Conservation (phyloP, 2,329 filamentous ascomycete species). For the Alternaria sp. region DNA sequence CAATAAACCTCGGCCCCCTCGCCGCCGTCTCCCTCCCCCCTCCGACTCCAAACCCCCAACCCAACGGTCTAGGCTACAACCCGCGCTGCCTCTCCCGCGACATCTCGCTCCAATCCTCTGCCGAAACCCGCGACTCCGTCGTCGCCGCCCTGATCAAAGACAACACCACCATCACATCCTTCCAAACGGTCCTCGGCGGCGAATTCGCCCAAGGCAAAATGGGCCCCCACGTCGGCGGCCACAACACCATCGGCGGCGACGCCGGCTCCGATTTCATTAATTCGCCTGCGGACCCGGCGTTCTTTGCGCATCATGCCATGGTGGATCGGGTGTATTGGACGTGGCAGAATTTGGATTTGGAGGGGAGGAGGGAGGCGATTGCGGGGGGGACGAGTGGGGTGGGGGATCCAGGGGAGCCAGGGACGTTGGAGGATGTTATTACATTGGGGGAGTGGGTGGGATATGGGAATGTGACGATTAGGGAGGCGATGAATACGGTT, state of each 20-base stretch:
- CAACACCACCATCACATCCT: conserved; percentile 38
- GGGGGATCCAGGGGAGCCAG: conserved; percentile 36
- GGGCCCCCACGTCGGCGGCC: conserved; percentile 55
- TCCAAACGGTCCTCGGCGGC: conserved; percentile 49
- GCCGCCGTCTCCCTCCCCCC: conserved; percentile 31
- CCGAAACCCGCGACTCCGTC: conserved; percentile 32
- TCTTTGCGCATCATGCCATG: conserved; percentile 52
- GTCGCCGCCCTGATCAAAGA: conserved; percentile 31
- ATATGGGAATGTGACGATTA: conserved; percentile 39
- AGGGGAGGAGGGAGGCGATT: conserved; percentile 49
- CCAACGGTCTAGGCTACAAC: conserved; percentile 39
- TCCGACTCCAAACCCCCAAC: conserved; percentile 36
- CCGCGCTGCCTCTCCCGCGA: conserved; percentile 51
- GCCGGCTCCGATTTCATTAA: not conserved
- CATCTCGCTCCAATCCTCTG: conserved; percentile 33
- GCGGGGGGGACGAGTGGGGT: conserved; percentile 54
- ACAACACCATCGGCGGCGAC: conserved; percentile 55
- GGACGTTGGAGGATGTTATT: conserved; percentile 54
- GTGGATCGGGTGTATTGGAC: conserved; percentile 59
- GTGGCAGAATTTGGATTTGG: conserved; percentile 57
- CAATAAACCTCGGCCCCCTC: conserved; percentile 58
- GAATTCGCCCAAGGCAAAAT: conserved; percentile 42
- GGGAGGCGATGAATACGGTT: conserved; percentile 52
- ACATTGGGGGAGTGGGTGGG: conserved; percentile 46
- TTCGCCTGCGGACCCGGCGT: not conserved